Evolutionary conservation across 1,139 yeast species (phyloP).

Genomic region (Suhomyces maxii): DNA sequence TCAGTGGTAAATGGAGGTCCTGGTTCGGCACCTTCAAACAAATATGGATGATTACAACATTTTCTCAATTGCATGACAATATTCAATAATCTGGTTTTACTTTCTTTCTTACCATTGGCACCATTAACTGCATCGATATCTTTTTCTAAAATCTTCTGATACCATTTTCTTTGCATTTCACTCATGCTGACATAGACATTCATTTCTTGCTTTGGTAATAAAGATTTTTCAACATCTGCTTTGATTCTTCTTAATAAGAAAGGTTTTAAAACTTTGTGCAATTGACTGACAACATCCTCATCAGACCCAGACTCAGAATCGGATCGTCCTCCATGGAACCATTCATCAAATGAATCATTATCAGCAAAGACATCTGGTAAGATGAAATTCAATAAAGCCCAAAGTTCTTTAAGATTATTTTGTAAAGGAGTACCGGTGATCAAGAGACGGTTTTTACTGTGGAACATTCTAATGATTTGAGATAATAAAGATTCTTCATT

Average conservation of each 20-base stretch:
- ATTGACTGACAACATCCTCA: conserved; percentile 71
- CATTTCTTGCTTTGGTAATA: conserved; percentile 71
- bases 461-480: conserved; percentile 72
- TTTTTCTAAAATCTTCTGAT: conserved; percentile 70
- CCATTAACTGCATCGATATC: conserved; percentile 86
- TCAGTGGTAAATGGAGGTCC: conserved; percentile 86
- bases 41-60: conserved; percentile 81
- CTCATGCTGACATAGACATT: conserved; percentile 74
- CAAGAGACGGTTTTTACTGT: conserved; percentile 65
- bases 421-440: conserved; percentile 84
- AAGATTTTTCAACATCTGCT: conserved; percentile 75
- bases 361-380: conserved; percentile 79
- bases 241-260: conserved; percentile 73
- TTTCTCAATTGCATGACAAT: conserved; percentile 83
- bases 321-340: conserved; percentile 52
- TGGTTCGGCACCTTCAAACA: conserved; percentile 85
- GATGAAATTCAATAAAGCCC: conserved; percentile 76
- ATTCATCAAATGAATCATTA: conserved; percentile 69
- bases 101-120: conserved; percentile 71
- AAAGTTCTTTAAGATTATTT: conserved; percentile 73
- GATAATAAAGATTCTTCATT: conserved; percentile 75
- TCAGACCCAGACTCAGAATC: conserved; percentile 32
- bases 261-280: conserved; percentile 84
- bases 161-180: conserved; percentile 76
- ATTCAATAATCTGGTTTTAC: conserved; percentile 70